A percentile compares a stretch with the other conserved stretches of the same genome.
These are phyloP conservation scores for Boletus eberwhitei DNA, from an alignment of 768 basidiomycete species.

Conservation along the genomic window DNA sequence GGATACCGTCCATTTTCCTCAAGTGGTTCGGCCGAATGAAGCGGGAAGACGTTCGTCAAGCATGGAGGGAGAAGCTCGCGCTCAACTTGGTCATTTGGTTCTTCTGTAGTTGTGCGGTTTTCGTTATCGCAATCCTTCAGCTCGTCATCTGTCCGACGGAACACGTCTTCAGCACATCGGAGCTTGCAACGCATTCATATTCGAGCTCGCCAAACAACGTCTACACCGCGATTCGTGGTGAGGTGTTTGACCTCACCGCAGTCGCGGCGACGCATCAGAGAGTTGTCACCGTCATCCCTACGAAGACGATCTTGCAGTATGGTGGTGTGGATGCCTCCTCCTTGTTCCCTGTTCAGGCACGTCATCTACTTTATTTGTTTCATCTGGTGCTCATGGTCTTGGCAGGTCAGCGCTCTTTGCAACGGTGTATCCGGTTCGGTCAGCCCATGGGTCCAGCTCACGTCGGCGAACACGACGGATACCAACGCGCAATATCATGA, in stretches of 20 bases:
- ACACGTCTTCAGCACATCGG: constrained; percentile 79
- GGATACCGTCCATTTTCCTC: constrained; percentile 75
- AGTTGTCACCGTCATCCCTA: constrained; percentile 67
- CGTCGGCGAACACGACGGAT: constrained; percentile 74
- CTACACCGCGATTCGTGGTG: constrained; percentile 82
- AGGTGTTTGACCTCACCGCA: constrained; percentile 84
- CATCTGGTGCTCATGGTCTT: neutral
- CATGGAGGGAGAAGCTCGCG: constrained; percentile 96
- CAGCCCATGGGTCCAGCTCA: constrained; percentile 78
- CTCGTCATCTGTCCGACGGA: constrained; percentile 91
- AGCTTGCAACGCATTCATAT: constrained; percentile 72
- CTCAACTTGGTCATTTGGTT: constrained; percentile 97
- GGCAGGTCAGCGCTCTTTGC: constrained; percentile 86
- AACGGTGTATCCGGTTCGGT: constrained; percentile 79
- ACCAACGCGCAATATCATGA: constrained; percentile 86
- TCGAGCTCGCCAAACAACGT: constrained; percentile 67
- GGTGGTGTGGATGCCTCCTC: constrained; percentile 71
- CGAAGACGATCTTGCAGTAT: constrained; percentile 75
- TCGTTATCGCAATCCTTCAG: constrained; percentile 89
- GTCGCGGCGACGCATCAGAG: constrained; percentile 66
- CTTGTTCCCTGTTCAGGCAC: constrained; percentile 92
- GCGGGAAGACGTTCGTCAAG: constrained; percentile 87
- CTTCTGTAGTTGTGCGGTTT: constrained; percentile 80
- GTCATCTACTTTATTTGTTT: constrained; percentile 11
- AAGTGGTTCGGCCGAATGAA: constrained; percentile 86